Evolutionary conservation across 1,284 basidiomycete genomes (phyloP).

Genomic region (Bjerkandera adusta): DNA sequence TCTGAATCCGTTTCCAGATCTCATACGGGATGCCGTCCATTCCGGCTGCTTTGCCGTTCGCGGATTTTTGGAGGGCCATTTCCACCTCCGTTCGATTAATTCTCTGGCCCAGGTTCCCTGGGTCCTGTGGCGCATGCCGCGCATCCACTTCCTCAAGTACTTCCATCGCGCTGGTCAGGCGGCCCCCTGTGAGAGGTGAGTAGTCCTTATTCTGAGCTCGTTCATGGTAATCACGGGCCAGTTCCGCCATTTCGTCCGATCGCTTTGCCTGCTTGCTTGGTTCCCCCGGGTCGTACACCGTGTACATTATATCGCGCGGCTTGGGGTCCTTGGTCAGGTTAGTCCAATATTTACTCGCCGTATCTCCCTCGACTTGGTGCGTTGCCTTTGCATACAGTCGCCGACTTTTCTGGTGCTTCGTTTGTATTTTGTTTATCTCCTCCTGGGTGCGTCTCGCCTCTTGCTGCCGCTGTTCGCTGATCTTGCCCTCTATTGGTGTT

Average conservation of each 20-base stretch:
- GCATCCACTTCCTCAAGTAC: background rate
- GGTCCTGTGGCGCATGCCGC: background rate
- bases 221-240: slow-evolving; percentile 3
- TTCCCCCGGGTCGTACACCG: too few species aligned
- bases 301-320: too few species aligned
- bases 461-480: too few species aligned
- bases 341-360: slow-evolving; percentile 27
- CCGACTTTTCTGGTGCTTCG: too few species aligned
- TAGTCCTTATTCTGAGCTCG: background rate
- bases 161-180: too few species aligned
- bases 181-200: background rate
- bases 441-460: too few species aligned
- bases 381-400: too few species aligned
- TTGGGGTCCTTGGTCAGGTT: too few species aligned
- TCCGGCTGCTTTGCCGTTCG: slow-evolving; percentile 15
- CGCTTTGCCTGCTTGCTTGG: background rate
- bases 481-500: too few species aligned
- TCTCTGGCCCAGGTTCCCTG: background rate
- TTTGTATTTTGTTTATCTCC: too few species aligned
- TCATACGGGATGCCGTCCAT: slow-evolving; percentile 23
- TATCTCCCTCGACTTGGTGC: too few species aligned
- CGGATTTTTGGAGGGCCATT: background rate
- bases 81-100: slow-evolving; percentile 2
- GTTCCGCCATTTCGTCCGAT: slow-evolving; percentile 4
- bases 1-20: slow-evolving; percentile 19